Evolutionary conservation across 352 stramenopile genomes (phyloP).

Genomic region (Phytophthora foliorum): DNA sequence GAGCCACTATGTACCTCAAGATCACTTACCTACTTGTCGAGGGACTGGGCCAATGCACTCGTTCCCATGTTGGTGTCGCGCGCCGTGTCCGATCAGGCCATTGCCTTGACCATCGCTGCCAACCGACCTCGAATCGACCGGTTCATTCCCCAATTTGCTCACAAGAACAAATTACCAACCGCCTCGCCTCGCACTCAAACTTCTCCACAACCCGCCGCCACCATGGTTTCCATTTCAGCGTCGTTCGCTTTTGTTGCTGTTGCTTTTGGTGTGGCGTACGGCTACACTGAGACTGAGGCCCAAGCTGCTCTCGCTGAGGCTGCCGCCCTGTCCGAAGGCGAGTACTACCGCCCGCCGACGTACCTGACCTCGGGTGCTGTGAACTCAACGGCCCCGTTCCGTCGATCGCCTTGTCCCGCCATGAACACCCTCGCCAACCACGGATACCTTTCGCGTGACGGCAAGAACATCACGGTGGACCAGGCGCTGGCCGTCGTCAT

Average conservation of each 20-base stretch:
- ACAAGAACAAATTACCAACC: conserved; percentile 22
- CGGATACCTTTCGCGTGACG: conserved; percentile 49
- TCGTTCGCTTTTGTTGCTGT: conserved; percentile 18
- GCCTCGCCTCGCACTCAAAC: too few species aligned
- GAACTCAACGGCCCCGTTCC: conserved; percentile 35
- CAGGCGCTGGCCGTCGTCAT: conserved; percentile 40
- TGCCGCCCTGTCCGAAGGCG: conserved; percentile 16
- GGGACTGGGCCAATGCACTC: neutral
- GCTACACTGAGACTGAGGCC: conserved; percentile 29
- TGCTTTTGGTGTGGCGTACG: conserved; percentile 20
- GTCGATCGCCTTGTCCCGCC: conserved; percentile 52
- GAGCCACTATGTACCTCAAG: conserved; percentile 21
- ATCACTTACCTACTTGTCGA: conserved; percentile 5
- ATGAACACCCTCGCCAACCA: conserved; percentile 69
- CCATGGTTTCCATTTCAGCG: conserved; percentile 21
- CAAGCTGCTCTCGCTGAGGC: conserved; percentile 22
- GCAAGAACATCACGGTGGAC: conserved; percentile 45
- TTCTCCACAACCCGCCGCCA: neutral
- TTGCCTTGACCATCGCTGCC: too few species aligned
- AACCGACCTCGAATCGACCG: neutral
- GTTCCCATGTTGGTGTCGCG: conserved; percentile 9
- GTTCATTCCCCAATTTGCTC: conserved; percentile 34
- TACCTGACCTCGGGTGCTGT: conserved; percentile 38
- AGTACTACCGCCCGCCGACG: conserved; percentile 47
- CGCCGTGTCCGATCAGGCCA: too few species aligned